phyloP scores from a whole-genome alignment of 805 yeast species.

The Starmerella apicola region DNA sequence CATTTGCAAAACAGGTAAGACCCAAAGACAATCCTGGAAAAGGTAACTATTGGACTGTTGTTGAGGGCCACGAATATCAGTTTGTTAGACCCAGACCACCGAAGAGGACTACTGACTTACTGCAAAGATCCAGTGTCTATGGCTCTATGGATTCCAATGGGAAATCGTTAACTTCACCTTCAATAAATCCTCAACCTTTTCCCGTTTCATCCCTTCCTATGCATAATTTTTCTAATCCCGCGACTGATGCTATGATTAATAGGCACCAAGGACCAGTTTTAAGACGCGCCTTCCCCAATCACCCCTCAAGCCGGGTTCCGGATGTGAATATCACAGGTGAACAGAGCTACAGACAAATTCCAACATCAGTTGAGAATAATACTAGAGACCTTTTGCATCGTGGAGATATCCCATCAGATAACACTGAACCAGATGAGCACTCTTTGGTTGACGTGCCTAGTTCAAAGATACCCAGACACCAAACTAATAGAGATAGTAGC shows the following conservation, averaged over 20 bases:
- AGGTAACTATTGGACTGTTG: constrained; percentile 89
- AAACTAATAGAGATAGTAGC: no score
- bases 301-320: not conserved
- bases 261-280: not conserved
- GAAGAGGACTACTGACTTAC: constrained; percentile 5
- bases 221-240: not conserved
- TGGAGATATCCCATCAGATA: constrained; percentile 11
- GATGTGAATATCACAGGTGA: not conserved
- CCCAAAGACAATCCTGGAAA: constrained; percentile 47
- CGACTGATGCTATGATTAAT: not conserved
- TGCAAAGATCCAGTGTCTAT: not conserved
- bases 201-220: not conserved
- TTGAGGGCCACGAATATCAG: constrained; percentile 67
- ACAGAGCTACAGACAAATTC: no score
- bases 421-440: constrained; percentile 14
- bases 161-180: no score
- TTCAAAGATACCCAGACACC: no score
- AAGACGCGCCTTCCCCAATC: not conserved
- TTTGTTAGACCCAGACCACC: constrained; percentile 42
- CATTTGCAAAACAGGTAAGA: constrained; percentile 79
- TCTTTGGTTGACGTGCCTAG: no score
- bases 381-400: not conserved
- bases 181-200: no score
- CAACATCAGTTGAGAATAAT: no score
- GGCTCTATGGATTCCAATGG: not conserved